Evolutionary conservation across 805 yeast species (phyloP), one percentile per base, ranked within the genome.

Genomic region (Starmerella floricola): DNA sequence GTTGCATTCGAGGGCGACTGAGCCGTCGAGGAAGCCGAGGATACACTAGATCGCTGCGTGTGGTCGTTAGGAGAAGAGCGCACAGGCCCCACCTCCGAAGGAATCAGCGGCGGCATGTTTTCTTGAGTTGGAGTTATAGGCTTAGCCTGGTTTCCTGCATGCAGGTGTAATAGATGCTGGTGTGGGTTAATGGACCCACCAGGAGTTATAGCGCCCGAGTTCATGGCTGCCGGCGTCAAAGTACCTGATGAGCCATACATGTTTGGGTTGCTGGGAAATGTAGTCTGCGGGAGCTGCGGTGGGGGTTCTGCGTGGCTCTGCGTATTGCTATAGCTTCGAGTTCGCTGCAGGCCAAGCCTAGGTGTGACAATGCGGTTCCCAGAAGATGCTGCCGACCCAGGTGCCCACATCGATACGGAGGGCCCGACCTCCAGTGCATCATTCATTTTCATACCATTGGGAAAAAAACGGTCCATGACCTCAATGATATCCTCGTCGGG

Each of bases 401-500:
- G 17, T 27, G 12, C 17, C 40, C 40, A 35, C 24, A 35, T 18
- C 2, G 40, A 21, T 5, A 36, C 45, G 8, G 51, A 27, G 8
- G 49, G 47, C 3, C 54, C 81, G 12, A 80, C 67, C 2, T 79
- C 57, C 24, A 81, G 65, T 0, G 88, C 79, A 38, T 79, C 84
- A 15, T 63, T 61, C 68, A 78, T 71, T 2, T 58, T 49, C 86
- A 79, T 81, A 0, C 85, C 84, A n/a, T 63, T 56, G 0, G 86
- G 83, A 54, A 63, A 81, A 51, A 68, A 71, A 17, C 62, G 62
- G 45, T 80, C 86, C 8, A 82, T 50, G 0, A 79, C 51, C 8
- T 62, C 59, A 73, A 76, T 74, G 1, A 82, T 73, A 16, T 63
- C 58, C 38, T 69, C 71, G 54, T 81, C 88, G 0, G 91, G 83